Conservation (phyloP, 2,329 filamentous ascomycete species). For the Fusarium nygamai region DNA sequence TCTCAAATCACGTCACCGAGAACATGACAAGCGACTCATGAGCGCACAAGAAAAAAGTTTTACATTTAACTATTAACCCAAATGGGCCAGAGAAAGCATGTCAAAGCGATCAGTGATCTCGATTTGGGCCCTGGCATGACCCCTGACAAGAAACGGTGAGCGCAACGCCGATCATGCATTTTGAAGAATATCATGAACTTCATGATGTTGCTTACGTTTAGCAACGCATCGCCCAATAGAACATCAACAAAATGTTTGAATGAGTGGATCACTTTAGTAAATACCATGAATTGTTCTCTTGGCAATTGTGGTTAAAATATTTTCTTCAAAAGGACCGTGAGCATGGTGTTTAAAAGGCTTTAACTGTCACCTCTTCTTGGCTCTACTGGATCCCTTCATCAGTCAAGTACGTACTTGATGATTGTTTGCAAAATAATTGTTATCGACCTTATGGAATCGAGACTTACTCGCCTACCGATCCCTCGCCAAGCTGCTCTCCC, state of each 20-base stretch:
- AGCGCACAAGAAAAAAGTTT: neutral
- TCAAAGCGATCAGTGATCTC: neutral
- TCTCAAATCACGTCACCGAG: neutral
- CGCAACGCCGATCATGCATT: constrained; percentile 29
- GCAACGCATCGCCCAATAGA: constrained; percentile 21
- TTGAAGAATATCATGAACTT: constrained; percentile 38
- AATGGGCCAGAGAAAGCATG: neutral
- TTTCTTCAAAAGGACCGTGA: neutral
- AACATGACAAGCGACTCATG: neutral
- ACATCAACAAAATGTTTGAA: neutral
- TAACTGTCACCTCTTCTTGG: neutral
- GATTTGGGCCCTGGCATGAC: neutral
- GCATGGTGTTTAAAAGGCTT: constrained; percentile 5
- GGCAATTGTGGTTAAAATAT: neutral
- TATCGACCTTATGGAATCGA: constrained; percentile 16
- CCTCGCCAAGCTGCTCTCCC: constrained; percentile 30
- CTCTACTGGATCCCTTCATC: neutral
- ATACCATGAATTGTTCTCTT: constrained; percentile 6
- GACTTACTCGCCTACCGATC: neutral
- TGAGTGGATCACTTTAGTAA: constrained; percentile 25
- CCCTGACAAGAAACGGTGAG: constrained; percentile 29
- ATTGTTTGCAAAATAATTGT: neutral
- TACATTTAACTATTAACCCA: accelerated
- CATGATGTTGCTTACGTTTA: constrained; percentile 26
- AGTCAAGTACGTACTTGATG: constrained; percentile 4